Percentiles rank a stretch among this genome's conserved stretches.
These are phyloP conservation scores for Amoebophrya sp. DNA, from an alignment of 169 alveolate species.

Conservation along the genomic window DNA sequence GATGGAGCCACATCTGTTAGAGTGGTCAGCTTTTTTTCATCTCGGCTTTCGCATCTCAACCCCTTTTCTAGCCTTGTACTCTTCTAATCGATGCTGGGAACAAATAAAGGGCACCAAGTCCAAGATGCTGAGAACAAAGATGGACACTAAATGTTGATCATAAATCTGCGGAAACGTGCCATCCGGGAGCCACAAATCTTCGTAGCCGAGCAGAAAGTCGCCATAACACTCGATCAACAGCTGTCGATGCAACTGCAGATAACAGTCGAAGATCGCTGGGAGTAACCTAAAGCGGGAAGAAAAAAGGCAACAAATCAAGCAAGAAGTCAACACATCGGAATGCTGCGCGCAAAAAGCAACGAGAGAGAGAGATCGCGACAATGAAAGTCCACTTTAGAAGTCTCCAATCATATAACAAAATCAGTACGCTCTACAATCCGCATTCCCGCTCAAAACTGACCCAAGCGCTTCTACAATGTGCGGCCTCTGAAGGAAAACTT, in stretches of 20 bases:
- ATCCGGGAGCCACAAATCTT: conserved; percentile 15
- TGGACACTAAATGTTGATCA: too few relatives aligned
- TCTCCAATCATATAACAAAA: not conserved
- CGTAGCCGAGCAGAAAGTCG: not conserved
- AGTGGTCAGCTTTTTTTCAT: too few relatives aligned
- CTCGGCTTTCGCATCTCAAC: too few relatives aligned
- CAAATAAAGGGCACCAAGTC: too few relatives aligned
- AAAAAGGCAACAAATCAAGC: not conserved
- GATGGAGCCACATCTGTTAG: conserved; percentile 5
- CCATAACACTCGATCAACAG: not conserved
- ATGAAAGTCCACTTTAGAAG: too few relatives aligned
- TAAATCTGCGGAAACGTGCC: not conserved
- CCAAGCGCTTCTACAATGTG: not conserved
- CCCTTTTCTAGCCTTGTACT: too few relatives aligned
- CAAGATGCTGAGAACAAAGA: too few relatives aligned
- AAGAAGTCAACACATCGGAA: too few relatives aligned
- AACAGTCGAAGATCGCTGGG: not conserved
- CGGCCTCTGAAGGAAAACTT: not conserved
- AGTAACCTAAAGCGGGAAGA: not conserved
- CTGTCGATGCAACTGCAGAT: not conserved
- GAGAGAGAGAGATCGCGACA: too few relatives aligned
- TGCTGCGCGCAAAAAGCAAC: too few relatives aligned
- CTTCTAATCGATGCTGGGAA: too few relatives aligned
- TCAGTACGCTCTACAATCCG: not conserved
- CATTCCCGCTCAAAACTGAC: not conserved